Conservation (phyloP, 192 early-diverging fungal species). For the Pecoramyces ruminantium region DNA sequence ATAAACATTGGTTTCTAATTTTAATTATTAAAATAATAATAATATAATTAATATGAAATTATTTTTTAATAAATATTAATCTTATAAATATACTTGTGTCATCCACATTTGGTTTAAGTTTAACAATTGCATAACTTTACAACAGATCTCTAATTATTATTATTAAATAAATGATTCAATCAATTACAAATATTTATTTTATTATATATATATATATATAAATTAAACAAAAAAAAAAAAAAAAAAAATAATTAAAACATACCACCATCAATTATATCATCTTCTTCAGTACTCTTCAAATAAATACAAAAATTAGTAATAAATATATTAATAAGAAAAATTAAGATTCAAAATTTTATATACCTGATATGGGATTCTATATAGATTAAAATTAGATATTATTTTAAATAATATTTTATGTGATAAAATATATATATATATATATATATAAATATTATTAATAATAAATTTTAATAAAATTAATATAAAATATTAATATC, state of each 20-base stretch:
- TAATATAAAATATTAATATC: no score
- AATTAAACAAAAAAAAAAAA: no score
- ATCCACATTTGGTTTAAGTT: conserved; percentile 44
- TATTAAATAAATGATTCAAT: no score
- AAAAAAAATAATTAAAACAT: no score
- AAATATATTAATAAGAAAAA: no score
- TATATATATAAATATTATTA: no score
- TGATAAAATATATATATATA: not conserved
- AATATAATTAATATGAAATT: not conserved
- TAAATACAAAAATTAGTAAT: no score
- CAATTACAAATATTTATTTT: no score
- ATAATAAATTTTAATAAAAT: no score
- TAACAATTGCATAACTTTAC: conserved; percentile 50
- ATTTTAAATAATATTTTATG: no score
- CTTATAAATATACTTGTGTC: conserved; percentile 2
- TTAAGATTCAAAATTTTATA: not conserved
- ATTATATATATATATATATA: conserved; percentile 3
- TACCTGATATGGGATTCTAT: not conserved
- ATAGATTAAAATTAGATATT: no score
- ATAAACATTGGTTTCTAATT: not conserved
- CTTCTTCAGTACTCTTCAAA: conserved; percentile 41
- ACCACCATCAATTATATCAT: conserved; percentile 56
- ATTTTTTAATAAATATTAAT: not conserved
- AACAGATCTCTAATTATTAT: conserved; percentile 23
- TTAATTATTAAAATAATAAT: not conserved